Evolutionary conservation across 2,329 filamentous ascomycete species (phyloP).

Genomic region (Trichoderma arundinaceum): DNA sequence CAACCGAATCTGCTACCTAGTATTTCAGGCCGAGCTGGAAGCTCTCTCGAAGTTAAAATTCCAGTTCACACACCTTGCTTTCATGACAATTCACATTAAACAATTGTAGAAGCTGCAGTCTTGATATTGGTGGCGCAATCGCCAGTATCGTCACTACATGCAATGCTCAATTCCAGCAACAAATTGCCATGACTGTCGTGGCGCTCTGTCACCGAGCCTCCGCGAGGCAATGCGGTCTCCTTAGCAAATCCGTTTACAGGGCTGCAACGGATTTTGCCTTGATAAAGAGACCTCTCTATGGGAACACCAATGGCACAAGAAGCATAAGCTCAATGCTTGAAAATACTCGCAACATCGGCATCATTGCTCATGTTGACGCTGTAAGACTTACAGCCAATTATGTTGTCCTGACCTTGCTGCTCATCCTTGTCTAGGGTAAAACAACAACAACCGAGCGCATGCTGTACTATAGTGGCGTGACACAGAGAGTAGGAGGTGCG

Average conservation of each 20-base stretch:
- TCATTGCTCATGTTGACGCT: constrained; percentile 98
- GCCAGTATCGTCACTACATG: background rate
- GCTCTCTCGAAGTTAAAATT: constrained; percentile 3
- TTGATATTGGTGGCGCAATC: background rate
- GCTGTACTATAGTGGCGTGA: constrained; percentile 95
- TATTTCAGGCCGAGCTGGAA: constrained; percentile 14
- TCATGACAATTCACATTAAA: background rate
- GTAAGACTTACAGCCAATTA: constrained; percentile 45
- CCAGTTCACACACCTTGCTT: background rate
- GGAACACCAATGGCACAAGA: background rate
- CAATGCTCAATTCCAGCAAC: background rate
- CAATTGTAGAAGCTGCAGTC: background rate
- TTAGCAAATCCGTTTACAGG: constrained; percentile 3
- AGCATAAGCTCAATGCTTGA: constrained; percentile 35
- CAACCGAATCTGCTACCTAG: background rate
- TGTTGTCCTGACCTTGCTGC: background rate
- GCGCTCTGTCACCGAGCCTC: constrained; percentile 31
- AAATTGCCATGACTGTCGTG: constrained; percentile 33
- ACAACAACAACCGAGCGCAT: constrained; percentile 98
- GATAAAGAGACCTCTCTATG: background rate
- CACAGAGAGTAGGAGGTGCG: constrained; percentile 77
- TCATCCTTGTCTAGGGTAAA: constrained; percentile 67
- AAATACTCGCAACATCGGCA: constrained; percentile 90
- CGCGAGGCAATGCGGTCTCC: constrained; percentile 16
- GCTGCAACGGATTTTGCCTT: constrained; percentile 8